Percentiles rank a stretch among this genome's conserved stretches.
Evolutionary conservation across 169 alveolate species (phyloP).

Genomic region (Plasmodium vinckei): DNA sequence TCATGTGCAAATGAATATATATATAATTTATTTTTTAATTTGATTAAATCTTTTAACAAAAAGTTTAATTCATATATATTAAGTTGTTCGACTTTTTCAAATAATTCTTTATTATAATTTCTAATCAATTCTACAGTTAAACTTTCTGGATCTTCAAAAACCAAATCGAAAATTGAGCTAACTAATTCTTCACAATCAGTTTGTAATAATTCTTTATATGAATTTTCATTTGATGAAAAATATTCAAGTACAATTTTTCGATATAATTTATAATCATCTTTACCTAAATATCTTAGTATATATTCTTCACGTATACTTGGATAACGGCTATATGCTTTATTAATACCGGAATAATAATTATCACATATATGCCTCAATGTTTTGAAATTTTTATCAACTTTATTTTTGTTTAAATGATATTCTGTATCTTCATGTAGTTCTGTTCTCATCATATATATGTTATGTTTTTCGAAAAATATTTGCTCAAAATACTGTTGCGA

Average conservation of each 20-base stretch:
- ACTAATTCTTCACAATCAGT: constrained; percentile 38
- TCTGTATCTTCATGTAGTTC: constrained; percentile 75
- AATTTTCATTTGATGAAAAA: constrained; percentile 62
- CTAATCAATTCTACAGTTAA: constrained; percentile 39
- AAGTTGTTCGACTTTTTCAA: constrained; percentile 27
- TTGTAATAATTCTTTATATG: constrained; percentile 72
- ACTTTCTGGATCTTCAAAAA: constrained; percentile 37
- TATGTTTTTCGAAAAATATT: constrained; percentile 49
- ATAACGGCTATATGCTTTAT: constrained; percentile 33
- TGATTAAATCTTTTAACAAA: constrained; percentile 53
- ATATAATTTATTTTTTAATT: constrained; percentile 52
- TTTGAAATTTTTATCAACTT: constrained; percentile 60
- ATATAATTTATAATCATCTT: constrained; percentile 56
- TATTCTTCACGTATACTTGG: constrained; percentile 72
- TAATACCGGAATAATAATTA: constrained; percentile 70
- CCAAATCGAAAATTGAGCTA: constrained; percentile 44
- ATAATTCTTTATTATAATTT: constrained; percentile 52
- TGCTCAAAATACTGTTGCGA: constrained; percentile 43
- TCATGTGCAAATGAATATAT: constrained; percentile 32
- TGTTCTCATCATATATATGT: constrained; percentile 62
- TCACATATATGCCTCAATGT: constrained; percentile 55
- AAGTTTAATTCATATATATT: constrained; percentile 50
- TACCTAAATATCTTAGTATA: constrained; percentile 58
- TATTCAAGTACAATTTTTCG: constrained; percentile 60
- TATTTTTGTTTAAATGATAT: constrained; percentile 66